Evolutionary conservation across 768 basidiomycete species (phyloP), one percentile per base, ranked within the genome.

Genomic region (Lactarius psammicola): DNA sequence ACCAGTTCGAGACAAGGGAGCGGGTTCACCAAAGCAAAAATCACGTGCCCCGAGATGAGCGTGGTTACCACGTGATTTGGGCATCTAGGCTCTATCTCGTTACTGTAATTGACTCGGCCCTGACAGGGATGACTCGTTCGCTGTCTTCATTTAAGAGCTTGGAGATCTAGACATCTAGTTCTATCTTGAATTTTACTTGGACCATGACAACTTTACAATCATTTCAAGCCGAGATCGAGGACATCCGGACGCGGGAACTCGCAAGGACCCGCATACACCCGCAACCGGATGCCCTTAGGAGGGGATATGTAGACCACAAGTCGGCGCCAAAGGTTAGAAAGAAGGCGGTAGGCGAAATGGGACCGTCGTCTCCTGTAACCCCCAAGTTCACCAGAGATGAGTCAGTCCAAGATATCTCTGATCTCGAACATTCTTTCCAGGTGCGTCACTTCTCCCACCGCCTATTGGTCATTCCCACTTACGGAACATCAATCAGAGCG

Each of bases 211-310:
- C 78, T 62, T 75, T 87, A 70, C 82, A 84, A 44, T 81, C 81
- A 18, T 87, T 88, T 71, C 90, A 93, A 75, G 82, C 76, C 71
- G 89, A 91, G 76, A 93, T 92, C 67, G 87, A 92, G 67, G 84
- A 89, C 69, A 88, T 92, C 71, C 85, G 86, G 64, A 79, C 82
- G 70, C 84, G 87, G 58, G 89, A 91, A 75, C 77, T 85, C 54
- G 77, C 81, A 34, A 90, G 83, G 75, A 87, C 90, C 69, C 84
- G 88, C 46, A 75, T 76, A 11, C 78, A 79, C 17, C 68, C 74
- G 33, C 67, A 56, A n/a, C 65, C 67, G 7, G 56, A 70, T 65
- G 74, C 71, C 73, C 51, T 30, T 2, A 63, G 3, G 40, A 67
- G 40, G 51, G 60, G 30, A 54, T 57, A 63, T 18, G 17, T 28